phyloP scores from a whole-genome alignment of 208 protist genomes.

The Balamuthia mandrillaris region DNA sequence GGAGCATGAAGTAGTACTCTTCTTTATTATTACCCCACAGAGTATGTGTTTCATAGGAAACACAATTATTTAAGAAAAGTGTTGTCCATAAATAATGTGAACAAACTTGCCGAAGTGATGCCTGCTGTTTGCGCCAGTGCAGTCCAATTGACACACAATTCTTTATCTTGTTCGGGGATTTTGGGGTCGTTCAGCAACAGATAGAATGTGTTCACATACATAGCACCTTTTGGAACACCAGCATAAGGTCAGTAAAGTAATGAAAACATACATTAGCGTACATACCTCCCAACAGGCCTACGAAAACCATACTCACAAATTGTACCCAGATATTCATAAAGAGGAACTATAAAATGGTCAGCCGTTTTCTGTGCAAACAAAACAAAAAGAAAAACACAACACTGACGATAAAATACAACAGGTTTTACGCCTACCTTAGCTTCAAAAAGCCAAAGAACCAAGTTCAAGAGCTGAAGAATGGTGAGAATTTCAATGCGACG shows the following conservation, averaged over 20 bases:
- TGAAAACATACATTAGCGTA: no score
- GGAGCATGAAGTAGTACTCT: neutral
- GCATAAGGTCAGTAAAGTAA: no score
- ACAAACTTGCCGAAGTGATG: slow-evolving; percentile 71
- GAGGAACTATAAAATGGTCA: no score
- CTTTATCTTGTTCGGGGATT: slow-evolving; percentile 55
- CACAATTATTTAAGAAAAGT: slow-evolving; percentile 46
- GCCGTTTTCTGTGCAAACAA: no score
- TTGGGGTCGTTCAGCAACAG: neutral
- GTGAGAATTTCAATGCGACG: slow-evolving; percentile 76
- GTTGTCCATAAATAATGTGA: slow-evolving; percentile 78
- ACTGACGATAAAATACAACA: no score
- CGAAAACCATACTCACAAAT: slow-evolving; percentile 80
- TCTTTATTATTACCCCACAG: neutral
- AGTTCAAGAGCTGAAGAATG: slow-evolving; percentile 78
- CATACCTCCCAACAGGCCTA: slow-evolving; percentile 79
- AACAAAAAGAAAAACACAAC: no score
- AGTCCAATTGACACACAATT: slow-evolving; percentile 78
- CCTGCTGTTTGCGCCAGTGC: slow-evolving; percentile 75
- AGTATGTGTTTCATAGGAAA: neutral
- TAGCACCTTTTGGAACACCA: no score
- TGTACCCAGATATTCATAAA: slow-evolving; percentile 76
- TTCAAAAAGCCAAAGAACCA: slow-evolving; percentile 79
- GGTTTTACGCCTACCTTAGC: no score
- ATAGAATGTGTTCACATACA: slow-evolving; percentile 81